Percentiles rank a stretch among this genome's conserved stretches.
Conservation (phyloP, 352 stramenopile genomes). For the Pythium insidiosum region DNA sequence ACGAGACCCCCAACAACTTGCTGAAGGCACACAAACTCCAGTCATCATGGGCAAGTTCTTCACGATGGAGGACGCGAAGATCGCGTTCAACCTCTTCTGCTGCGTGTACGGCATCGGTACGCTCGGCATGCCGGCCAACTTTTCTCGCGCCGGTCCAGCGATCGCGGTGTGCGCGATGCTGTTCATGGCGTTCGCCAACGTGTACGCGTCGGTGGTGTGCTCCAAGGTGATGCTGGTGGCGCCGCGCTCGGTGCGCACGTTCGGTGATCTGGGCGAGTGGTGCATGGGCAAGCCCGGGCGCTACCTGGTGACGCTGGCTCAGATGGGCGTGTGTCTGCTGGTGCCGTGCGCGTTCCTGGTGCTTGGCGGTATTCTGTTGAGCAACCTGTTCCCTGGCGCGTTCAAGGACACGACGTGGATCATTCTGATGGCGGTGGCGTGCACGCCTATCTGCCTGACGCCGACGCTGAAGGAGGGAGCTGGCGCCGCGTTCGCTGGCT, state of each 20-base stretch:
- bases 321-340: constrained; percentile 11
- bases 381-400: constrained; percentile 15
- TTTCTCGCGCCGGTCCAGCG: no score
- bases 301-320: constrained; percentile 8
- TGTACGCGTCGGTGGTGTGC: no score
- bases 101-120: constrained; percentile 59
- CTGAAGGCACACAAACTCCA: no score
- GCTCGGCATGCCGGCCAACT: no score
- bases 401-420: constrained; percentile 14
- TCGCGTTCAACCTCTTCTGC: no score
- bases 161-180: no score
- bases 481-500: constrained; percentile 15
- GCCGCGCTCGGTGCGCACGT: constrained; percentile 11
- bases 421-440: constrained; percentile 13
- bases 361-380: constrained; percentile 15
- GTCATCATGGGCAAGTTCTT: no score
- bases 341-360: constrained; percentile 15
- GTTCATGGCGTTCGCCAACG: no score
- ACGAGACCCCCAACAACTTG: no score
- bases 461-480: constrained; percentile 23
- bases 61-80: no score
- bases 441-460: constrained; percentile 14
- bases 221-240: constrained; percentile 17
- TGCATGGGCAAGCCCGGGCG: constrained; percentile 13
- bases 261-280: constrained; percentile 18